Conservation (phyloP, 768 basidiomycete genomes). For the Paxillus ammoniavirescens region DNA sequence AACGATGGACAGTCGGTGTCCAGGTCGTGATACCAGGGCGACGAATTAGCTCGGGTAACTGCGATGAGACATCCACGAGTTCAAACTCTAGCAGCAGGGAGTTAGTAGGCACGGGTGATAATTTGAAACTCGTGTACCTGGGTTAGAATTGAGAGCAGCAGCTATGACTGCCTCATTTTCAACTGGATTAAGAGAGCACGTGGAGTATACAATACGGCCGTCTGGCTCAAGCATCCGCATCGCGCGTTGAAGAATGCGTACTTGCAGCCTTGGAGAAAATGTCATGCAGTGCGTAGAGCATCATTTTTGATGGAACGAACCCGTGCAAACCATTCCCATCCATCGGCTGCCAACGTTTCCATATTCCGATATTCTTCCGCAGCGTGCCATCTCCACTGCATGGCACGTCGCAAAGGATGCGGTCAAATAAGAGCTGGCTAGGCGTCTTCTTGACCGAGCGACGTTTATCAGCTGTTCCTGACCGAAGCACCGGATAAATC, state of each 20-base stretch:
- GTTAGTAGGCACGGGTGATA: background rate
- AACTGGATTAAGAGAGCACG: conserved; percentile 93
- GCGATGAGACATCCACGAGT: conserved; percentile 74
- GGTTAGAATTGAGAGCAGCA: conserved; percentile 69
- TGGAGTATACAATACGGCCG: conserved; percentile 97
- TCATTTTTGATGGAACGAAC: conserved; percentile 41
- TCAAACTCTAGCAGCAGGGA: conserved; percentile 53
- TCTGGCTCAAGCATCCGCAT: conserved; percentile 81
- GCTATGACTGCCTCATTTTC: conserved; percentile 97
- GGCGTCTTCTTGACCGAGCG: conserved; percentile 37
- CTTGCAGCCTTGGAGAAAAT: conserved; percentile 65
- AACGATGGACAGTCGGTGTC: conserved; percentile 67
- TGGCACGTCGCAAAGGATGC: conserved; percentile 95
- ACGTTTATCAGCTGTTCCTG: conserved; percentile 19
- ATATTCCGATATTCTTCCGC: conserved; percentile 92
- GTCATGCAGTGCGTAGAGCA: background rate
- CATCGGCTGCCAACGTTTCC: conserved; percentile 86
- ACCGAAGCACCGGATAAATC: conserved; percentile 67
- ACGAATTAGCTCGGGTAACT: conserved; percentile 68
- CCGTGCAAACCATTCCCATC: conserved; percentile 91
- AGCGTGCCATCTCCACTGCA: conserved; percentile 97
- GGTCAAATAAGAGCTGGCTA: conserved; percentile 75
- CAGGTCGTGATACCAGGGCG: conserved; percentile 76
- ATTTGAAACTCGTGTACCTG: conserved; percentile 44
- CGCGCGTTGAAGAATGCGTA: conserved; percentile 88